Conservation (phyloP, 208 protist genomes). For the Entamoeba nuttalli region DNA sequence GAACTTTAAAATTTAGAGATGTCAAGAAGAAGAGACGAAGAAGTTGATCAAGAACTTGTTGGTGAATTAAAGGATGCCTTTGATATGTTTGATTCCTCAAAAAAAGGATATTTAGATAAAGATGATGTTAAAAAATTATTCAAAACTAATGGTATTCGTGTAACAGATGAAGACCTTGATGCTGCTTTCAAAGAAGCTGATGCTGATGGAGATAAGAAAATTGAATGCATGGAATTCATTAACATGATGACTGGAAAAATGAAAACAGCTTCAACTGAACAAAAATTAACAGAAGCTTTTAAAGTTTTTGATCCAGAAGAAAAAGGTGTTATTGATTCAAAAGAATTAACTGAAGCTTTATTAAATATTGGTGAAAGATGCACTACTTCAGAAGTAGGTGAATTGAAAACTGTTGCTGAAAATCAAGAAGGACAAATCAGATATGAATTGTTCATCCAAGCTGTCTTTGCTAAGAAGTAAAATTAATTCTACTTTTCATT, state of each 20-base stretch:
- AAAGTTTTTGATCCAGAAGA: slow-evolving; percentile 74
- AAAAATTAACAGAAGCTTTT: slow-evolving; percentile 69
- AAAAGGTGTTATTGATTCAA: slow-evolving; percentile 66
- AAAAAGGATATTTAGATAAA: background rate
- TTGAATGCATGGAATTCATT: slow-evolving; percentile 46
- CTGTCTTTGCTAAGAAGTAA: too few relatives aligned
- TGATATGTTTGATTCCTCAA: background rate
- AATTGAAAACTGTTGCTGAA: slow-evolving; percentile 61
- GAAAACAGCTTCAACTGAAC: slow-evolving; percentile 57
- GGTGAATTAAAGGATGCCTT: background rate
- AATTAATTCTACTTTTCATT: too few relatives aligned
- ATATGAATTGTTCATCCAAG: slow-evolving; percentile 50
- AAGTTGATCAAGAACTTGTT: too few relatives aligned
- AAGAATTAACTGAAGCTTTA: slow-evolving; percentile 69
- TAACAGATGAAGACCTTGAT: background rate
- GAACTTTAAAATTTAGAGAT: too few relatives aligned
- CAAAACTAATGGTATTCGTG: background rate
- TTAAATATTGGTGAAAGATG: slow-evolving; percentile 67
- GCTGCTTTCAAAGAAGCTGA: slow-evolving; percentile 33
- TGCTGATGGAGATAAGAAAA: slow-evolving; percentile 27
- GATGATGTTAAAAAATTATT: background rate
- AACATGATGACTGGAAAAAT: slow-evolving; percentile 41
- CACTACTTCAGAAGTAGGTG: slow-evolving; percentile 56
- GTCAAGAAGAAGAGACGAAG: too few relatives aligned
- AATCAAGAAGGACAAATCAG: slow-evolving; percentile 61